Conservation (phyloP, 2,329 filamentous ascomycete species). For the Arthrobotrys megalospora region DNA sequence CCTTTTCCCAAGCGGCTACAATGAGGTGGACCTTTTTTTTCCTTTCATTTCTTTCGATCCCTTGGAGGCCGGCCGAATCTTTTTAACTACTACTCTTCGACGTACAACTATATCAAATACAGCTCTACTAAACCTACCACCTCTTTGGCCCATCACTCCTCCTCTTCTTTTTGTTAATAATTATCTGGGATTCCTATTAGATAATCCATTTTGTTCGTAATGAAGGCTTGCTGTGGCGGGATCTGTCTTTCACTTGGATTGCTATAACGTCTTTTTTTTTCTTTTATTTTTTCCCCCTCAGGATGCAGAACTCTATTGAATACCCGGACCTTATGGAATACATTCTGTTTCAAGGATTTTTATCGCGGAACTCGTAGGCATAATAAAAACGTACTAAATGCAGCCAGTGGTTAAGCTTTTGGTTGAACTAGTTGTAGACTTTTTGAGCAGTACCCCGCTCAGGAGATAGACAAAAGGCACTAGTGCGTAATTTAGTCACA, state of each 20-base stretch:
- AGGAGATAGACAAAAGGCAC: too few relatives aligned
- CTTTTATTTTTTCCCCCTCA: conserved; percentile 1
- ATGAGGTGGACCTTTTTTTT: conserved; percentile 2
- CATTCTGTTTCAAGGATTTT: conserved; percentile 3
- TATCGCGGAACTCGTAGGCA: background rate
- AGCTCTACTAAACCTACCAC: conserved; percentile 3
- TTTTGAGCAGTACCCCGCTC: too few relatives aligned
- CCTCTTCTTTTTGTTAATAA: conserved; percentile 21
- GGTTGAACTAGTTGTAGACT: too few relatives aligned
- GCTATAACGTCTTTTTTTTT: background rate
- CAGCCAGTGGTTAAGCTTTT: background rate
- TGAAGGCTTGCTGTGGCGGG: conserved; percentile 8
- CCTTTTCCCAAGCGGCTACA: background rate
- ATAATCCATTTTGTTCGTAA: conserved; percentile 7
- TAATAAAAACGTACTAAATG: background rate
- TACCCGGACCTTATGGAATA: conserved; percentile 5
- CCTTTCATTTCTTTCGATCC: background rate
- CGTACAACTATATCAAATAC: conserved; percentile 13
- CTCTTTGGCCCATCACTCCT: background rate
- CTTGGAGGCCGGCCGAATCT: conserved; percentile 18
- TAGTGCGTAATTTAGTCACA: too few relatives aligned
- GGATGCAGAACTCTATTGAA: conserved; percentile 2
- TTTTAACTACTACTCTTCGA: conserved; percentile 21
- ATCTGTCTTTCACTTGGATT: background rate
- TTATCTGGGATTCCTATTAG: conserved; percentile 18